Evolutionary conservation across 2,329 filamentous ascomycete species (phyloP), one percentile per base, ranked within the genome.

Genomic region (Xylariales sp.): DNA sequence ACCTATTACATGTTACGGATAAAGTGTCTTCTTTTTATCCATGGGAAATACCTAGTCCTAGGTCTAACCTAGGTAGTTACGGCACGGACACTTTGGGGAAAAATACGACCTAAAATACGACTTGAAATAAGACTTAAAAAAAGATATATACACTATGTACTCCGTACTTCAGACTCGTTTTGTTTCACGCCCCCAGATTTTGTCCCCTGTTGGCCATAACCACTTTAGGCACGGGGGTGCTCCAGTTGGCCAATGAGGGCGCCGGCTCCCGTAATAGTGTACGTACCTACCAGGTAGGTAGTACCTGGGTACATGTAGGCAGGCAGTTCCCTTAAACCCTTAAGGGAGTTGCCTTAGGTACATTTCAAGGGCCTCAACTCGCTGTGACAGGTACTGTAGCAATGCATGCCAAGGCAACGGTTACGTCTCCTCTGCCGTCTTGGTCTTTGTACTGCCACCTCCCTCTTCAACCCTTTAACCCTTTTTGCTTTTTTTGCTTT

Each of bases 391-490:
- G 53, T 32, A 46, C 54, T 23, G 28, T 30, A 52, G 41, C 41
- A 30, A 41, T 39, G 14, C 32, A 49, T 45, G 66, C 66, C 62
- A 65, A 65, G 62, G 62, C 58, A 59, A 54, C 58, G 48, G 43
- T 54, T 59, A 43, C 49, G 62, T 54, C 58, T 55, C 45, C 50
- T 46, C 39, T 43, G 41, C 39, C 55, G 50, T 57, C 62, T 56
- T 54, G 39, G 49, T 49, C 49, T 43, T 55, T 58, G 28, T 60
- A 49, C 61, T 66, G 45, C 54, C 32, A 55, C 54, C 60, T 60
- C 49, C 43, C 32, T 54, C 64, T 63, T 58, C 39, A 30, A 36
- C 56, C 62, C 58, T 64, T 23, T 23, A 23, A 23, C 23, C 23
- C 23, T 23, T 23, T 23, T 23, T 23, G 23, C 23, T 23, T 43